Conservation (phyloP, 2,329 filamentous ascomycete genomes). For the Stachybotrys chartarum region DNA sequence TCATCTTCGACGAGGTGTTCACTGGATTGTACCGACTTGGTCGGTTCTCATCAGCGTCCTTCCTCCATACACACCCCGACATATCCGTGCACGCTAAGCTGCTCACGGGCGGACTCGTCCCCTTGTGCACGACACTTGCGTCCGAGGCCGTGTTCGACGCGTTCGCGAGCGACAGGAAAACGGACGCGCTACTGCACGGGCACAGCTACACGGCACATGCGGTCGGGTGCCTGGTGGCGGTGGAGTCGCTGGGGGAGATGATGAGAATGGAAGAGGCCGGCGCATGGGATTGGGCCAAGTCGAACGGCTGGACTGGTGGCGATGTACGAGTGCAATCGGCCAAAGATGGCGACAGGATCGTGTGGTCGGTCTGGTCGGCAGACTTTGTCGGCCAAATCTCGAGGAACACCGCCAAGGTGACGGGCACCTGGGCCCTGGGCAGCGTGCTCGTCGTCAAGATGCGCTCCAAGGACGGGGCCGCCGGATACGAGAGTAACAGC, state of each 20-base stretch:
- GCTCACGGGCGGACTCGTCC: constrained; percentile 72
- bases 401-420: constrained; percentile 40
- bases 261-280: constrained; percentile 46
- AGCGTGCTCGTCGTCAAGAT: constrained; percentile 63
- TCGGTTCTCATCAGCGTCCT: constrained; percentile 60
- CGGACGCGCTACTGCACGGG: constrained; percentile 72
- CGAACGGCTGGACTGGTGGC: background rate
- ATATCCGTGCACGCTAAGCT: constrained; percentile 79
- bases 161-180: constrained; percentile 67
- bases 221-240: constrained; percentile 71
- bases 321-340: background rate
- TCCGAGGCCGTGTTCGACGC: constrained; percentile 66
- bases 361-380: constrained; percentile 67
- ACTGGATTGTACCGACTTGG: constrained; percentile 79
- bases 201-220: constrained; percentile 85
- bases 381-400: constrained; percentile 54
- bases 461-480: constrained; percentile 25
- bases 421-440: constrained; percentile 65
- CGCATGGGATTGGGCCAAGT: constrained; percentile 38
- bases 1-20: constrained; percentile 84
- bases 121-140: constrained; percentile 69
- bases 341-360: background rate
- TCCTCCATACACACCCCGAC: constrained; percentile 62
- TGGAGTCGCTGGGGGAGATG: constrained; percentile 58
- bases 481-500: constrained; percentile 40